phyloP scores from a whole-genome alignment of 208 protist genomes.

The Leishmania guyanensis region DNA sequence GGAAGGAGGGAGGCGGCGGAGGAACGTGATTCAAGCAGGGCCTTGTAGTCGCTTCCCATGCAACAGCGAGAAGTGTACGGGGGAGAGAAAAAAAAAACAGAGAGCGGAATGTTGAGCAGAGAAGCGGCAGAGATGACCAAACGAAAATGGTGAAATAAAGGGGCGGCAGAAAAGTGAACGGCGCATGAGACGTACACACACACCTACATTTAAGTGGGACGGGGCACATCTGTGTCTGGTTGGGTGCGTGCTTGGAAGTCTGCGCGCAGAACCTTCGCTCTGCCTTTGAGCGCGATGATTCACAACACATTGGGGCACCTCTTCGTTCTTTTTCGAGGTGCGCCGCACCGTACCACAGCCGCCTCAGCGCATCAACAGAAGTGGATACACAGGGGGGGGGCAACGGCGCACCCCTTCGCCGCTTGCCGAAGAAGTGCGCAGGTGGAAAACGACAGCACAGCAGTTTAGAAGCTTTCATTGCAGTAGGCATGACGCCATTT shows the following conservation, averaged over 20 bases:
- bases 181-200: not conserved
- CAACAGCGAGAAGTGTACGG: not conserved
- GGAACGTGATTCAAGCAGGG: not conserved
- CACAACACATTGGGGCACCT: not conserved
- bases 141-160: constrained; percentile 7
- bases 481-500: not conserved
- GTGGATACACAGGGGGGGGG: not conserved
- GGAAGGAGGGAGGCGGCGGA: not conserved
- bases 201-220: not conserved
- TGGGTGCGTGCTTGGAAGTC: not conserved
- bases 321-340: not conserved
- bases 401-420: not conserved
- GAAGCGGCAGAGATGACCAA: not conserved
- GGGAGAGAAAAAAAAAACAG: not conserved
- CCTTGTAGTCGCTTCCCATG: not conserved
- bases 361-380: not conserved
- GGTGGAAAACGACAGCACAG: not conserved
- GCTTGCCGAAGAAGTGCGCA: not conserved
- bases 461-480: no score
- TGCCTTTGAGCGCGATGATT: not conserved
- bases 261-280: not conserved
- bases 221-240: not conserved
- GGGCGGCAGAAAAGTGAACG: constrained; percentile 8
- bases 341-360: not conserved
- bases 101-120: not conserved